These are phyloP conservation scores for Pneumocystis canis DNA, from an alignment of 1,139 yeast genomes.

Conservation along the genomic window DNA sequence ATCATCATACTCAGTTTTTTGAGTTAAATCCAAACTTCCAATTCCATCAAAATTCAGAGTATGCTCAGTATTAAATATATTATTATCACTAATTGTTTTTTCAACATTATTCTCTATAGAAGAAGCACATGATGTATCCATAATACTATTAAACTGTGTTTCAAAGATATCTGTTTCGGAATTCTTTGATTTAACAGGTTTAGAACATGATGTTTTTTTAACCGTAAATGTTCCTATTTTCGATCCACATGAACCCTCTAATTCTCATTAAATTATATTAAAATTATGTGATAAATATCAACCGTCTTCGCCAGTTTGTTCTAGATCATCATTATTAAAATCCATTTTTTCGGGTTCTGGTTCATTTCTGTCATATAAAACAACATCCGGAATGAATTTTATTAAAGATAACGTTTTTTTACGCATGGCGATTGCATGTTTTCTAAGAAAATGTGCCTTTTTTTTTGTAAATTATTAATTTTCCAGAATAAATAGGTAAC, in stretches of 20 bases:
- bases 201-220: not conserved
- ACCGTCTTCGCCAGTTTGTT: not conserved
- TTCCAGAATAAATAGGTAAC: not conserved
- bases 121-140: not conserved
- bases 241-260: not conserved
- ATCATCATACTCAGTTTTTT: conserved; percentile 15
- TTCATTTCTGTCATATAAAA: conserved; percentile 65
- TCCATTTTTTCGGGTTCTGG: conserved; percentile 62
- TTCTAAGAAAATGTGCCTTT: conserved; percentile 58
- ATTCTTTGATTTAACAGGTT: not conserved
- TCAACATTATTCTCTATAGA: not conserved
- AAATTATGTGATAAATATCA: not conserved
- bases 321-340: conserved; percentile 16
- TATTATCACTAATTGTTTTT: not conserved
- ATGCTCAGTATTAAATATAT: not conserved
- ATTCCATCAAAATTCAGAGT: conserved; percentile 28
- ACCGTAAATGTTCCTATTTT: conserved; percentile 3
- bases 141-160: not conserved
- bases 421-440: conserved; percentile 93
- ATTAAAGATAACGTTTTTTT: conserved; percentile 61
- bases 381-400: conserved; percentile 80
- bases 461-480: not conserved
- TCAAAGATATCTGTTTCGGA: not conserved
- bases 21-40: conserved; percentile 18
- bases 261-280: not conserved